These are phyloP conservation scores for Primulina tabacum DNA, from an alignment of 257 asterid species.

Conservation along the genomic window DNA sequence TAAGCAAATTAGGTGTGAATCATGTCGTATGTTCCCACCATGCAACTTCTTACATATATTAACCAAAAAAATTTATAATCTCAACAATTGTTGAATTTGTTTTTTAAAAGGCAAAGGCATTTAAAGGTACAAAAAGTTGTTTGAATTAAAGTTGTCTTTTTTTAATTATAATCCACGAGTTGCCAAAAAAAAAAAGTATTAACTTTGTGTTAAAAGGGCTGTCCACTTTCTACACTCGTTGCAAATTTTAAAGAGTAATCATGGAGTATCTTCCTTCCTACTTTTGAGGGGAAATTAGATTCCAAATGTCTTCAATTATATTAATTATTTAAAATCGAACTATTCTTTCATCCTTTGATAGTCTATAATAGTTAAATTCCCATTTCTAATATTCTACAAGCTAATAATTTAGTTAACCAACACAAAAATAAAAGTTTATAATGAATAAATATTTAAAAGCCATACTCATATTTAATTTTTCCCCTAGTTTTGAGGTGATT, in stretches of 20 bases:
- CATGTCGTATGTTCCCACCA: conserved; percentile 24
- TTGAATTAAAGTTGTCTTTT: conserved; percentile 52
- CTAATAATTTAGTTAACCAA: not conserved
- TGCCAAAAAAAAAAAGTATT: conserved; percentile 36
- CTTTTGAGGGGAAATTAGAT: conserved; percentile 71
- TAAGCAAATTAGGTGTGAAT: conserved; percentile 22
- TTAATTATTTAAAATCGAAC: conserved; percentile 10
- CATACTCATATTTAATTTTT: too few species aligned
- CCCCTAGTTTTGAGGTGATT: too few species aligned
- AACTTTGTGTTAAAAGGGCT: conserved; percentile 93
- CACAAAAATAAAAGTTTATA: not conserved
- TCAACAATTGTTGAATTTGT: conserved; percentile 18
- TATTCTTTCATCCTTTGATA: conserved; percentile 12
- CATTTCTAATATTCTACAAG: too few species aligned
- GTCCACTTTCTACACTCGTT: conserved; percentile 82
- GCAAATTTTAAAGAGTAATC: conserved; percentile 28
- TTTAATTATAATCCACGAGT: conserved; percentile 57
- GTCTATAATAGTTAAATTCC: not conserved
- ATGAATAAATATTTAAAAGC: too few species aligned
- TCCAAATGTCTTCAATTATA: conserved; percentile 46
- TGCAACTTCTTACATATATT: conserved; percentile 21
- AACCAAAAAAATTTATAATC: conserved; percentile 4
- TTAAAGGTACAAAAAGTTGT: conserved; percentile 51
- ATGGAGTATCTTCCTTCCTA: conserved; percentile 59
- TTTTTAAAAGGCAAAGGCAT: conserved; percentile 39